Base-by-base conservation (phyloP, 768 basidiomycete genomes). In the Coprinopsis marcescibilis region DNA sequence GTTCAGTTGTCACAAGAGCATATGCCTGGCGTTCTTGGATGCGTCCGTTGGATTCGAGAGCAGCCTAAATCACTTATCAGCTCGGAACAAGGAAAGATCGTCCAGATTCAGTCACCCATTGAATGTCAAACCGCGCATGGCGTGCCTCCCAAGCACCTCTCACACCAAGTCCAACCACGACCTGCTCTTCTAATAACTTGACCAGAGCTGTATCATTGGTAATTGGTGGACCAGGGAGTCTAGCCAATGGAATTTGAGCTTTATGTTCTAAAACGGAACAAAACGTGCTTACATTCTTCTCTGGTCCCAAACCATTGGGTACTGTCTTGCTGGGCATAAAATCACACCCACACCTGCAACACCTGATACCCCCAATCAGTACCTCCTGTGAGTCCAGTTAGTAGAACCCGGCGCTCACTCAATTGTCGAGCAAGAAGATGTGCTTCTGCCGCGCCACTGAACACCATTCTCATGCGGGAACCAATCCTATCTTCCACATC, bases 121-220 rank as follows among this genome's bases (percentile, higher is more conserved):
- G 80, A 15, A 81, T 67, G 53, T 92, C 87, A 55, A 89, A 85
- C 8, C 86, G 76, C 11, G 80, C 78, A 54, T 85, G 88, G 34
- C 83, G 76, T 29, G 85, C 86, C 49, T 76, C 71, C 82, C 83
- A 89, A 24, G 79, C 78, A 51, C 83, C 79, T 29, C 68, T 64
- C 26, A 82, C 70, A 14, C 83, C 86, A 41, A 91, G 58, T 15
- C 78, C 88, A n/a, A 90, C 82, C 15, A 80, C 81, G n/a, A 95
- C 85, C n/a, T 81, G 82, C 27, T 83, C 72, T 4, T 75, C 67
- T 13, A 85, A 62, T 30, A 97, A 71, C 17, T 70, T 76, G 3
- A 78, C 73, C 30, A 92, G 77, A 53, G 66, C 72, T 12, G 77
- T 78, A 51, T 77, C 70, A 46, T 77, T 76, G 4, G 83, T 77